A percentile compares a stretch with the other conserved stretches of the same genome.
phyloP scores from a whole-genome alignment of 164 flowering plant genomes.

The Warburgia ugandensis region DNA sequence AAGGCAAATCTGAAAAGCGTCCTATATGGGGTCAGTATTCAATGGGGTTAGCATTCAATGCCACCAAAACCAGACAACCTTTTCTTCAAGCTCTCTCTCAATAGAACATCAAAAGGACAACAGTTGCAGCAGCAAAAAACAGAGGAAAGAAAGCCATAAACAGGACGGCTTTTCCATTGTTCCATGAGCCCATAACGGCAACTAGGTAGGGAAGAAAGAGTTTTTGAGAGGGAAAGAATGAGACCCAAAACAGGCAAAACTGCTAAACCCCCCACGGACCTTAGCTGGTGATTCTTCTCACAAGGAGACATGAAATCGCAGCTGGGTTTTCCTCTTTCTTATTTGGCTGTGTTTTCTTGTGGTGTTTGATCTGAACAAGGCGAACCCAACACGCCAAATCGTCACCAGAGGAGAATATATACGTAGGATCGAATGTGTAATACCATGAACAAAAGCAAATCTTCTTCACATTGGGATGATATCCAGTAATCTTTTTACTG shows the following conservation, averaged over 20 bases:
- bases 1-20: conserved; percentile 14
- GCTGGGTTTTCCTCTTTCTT: conserved; percentile 7
- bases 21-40: conserved; percentile 8
- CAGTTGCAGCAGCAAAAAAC: conserved; percentile 9
- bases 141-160: conserved; percentile 17
- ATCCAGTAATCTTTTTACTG: too few species aligned
- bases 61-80: conserved; percentile 13
- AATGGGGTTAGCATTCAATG: too few species aligned
- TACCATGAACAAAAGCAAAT: conserved; percentile 7
- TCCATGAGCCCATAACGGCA: conserved; percentile 2
- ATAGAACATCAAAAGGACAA: conserved; percentile 25
- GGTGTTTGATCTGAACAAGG: conserved; percentile 10
- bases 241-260: conserved; percentile 9
- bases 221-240: conserved; percentile 13
- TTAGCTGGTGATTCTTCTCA: conserved; percentile 4
- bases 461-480: too few species aligned
- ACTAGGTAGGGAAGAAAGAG: neutral
- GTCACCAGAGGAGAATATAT: conserved; percentile 11
- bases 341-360: conserved; percentile 9
- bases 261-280: conserved; percentile 2
- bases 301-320: conserved; percentile 13
- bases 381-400: conserved; percentile 26
- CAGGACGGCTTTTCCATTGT: neutral
- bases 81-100: conserved; percentile 3
- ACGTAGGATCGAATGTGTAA: conserved; percentile 17